Conservation (phyloP, 345 rosid species). For the Eucalyptus paniculata region DNA sequence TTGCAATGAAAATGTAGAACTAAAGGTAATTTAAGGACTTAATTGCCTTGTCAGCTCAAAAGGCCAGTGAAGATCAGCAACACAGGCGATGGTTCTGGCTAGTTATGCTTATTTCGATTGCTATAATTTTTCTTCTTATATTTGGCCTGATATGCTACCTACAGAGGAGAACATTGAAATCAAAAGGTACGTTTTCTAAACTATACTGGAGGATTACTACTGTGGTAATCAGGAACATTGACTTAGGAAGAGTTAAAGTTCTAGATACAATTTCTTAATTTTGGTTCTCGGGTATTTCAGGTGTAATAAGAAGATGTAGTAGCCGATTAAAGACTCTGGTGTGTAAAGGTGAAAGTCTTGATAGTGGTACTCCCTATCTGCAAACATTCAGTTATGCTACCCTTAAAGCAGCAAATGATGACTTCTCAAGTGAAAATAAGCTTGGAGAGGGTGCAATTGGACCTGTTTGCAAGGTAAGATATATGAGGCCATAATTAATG, state of each 20-base stretch:
- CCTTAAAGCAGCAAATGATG: too few relatives aligned
- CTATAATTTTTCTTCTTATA: not conserved
- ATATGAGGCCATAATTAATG: too few relatives aligned
- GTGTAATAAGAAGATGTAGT: not conserved
- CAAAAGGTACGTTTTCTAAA: conserved; percentile 1
- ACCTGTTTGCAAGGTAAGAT: too few relatives aligned
- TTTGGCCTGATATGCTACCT: not conserved
- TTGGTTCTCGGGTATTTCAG: not conserved
- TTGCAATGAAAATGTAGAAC: not conserved
- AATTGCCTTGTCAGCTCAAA: conserved; percentile 4
- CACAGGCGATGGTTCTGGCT: conserved; percentile 1
- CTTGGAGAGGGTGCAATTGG: too few relatives aligned
- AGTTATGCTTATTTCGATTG: conserved; percentile 1
- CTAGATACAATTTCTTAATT: not conserved
- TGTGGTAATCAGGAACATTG: not conserved
- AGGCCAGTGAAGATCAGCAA: not conserved
- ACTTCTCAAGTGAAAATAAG: too few relatives aligned
- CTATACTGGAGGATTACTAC: not conserved
- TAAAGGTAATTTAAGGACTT: not conserved
- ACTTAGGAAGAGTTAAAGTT: not conserved
- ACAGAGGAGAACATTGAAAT: not conserved
- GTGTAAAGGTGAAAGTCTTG: too few relatives aligned
- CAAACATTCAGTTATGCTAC: too few relatives aligned
- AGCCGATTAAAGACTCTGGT: too few relatives aligned
- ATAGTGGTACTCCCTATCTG: too few relatives aligned